Evolutionary conservation across 345 rosid species (phyloP).

Genomic region (Brassica napus): DNA sequence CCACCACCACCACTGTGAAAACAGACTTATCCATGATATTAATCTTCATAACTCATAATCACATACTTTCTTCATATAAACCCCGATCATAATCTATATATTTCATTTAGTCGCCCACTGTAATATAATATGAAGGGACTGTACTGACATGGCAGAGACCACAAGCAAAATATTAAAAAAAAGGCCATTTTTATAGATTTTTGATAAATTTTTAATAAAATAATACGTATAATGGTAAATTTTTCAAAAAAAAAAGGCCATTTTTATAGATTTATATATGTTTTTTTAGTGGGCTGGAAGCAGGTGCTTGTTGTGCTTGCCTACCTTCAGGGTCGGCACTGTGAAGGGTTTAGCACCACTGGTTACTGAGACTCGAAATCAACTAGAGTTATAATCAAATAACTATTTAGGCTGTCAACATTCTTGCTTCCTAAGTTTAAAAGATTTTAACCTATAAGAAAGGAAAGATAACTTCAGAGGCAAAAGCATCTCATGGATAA

Average conservation of each 20-base stretch:
- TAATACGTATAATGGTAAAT: no score
- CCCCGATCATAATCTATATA: neutral
- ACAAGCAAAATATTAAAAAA: no score
- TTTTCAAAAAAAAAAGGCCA: no score
- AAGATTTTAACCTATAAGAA: neutral
- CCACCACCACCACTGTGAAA: slow-evolving; percentile 7
- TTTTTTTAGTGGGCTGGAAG: no score
- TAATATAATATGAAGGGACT: neutral
- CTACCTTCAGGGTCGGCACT: no score
- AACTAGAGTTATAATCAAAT: neutral
- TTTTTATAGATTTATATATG: no score
- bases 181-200: no score
- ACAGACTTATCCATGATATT: neutral
- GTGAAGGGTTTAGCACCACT: slow-evolving; percentile 1
- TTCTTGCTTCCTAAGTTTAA: slow-evolving; percentile 9
- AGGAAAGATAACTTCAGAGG: neutral
- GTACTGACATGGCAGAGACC: no score
- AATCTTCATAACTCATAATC: neutral
- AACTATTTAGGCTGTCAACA: slow-evolving; percentile 2
- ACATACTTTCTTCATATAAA: neutral
- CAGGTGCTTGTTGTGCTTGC: no score
- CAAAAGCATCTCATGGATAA: neutral
- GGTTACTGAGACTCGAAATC: neutral
- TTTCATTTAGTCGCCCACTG: neutral
- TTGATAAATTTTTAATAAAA: no score